These are phyloP conservation scores for Cladophialophora immunda DNA, from an alignment of 2,329 filamentous ascomycete genomes.

Conservation along the genomic window DNA sequence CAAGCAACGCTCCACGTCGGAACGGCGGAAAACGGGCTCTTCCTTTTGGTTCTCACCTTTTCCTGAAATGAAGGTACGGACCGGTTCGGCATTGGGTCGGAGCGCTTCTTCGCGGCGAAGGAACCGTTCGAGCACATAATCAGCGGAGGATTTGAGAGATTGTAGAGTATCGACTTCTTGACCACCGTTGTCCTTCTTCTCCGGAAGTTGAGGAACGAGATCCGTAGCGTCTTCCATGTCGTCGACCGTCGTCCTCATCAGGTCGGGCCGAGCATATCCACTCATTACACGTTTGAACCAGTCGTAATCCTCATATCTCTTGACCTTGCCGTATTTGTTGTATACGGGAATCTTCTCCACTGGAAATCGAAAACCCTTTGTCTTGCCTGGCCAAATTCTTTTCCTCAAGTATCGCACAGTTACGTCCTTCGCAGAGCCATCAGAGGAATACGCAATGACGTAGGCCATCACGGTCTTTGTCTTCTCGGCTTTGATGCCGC, in stretches of 20 bases:
- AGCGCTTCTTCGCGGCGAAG: conserved; percentile 92
- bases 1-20: conserved; percentile 84
- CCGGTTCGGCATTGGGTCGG: conserved; percentile 70
- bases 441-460: conserved; percentile 79
- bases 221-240: conserved; percentile 81
- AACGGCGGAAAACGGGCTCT: conserved; percentile 81
- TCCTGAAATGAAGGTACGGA: conserved; percentile 76
- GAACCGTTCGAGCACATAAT: conserved; percentile 86
- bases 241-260: conserved; percentile 73
- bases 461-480: conserved; percentile 91
- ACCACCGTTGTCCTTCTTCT: conserved; percentile 76
- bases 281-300: conserved; percentile 88
- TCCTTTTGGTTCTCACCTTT: conserved; percentile 77
- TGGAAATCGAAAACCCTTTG: conserved; percentile 82
- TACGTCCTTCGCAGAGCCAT: conserved; percentile 93
- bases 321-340: conserved; percentile 78
- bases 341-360: conserved; percentile 83
- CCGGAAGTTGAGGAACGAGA: conserved; percentile 74
- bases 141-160: conserved; percentile 84
- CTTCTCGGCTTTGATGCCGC: conserved; percentile 82
- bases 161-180: conserved; percentile 84
- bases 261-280: conserved; percentile 68
- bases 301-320: conserved; percentile 78
- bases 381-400: conserved; percentile 83
- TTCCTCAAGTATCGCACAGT: conserved; percentile 89